Conservation (phyloP, 306 rosid genomes). For the Oxytropis ochrocephala region DNA sequence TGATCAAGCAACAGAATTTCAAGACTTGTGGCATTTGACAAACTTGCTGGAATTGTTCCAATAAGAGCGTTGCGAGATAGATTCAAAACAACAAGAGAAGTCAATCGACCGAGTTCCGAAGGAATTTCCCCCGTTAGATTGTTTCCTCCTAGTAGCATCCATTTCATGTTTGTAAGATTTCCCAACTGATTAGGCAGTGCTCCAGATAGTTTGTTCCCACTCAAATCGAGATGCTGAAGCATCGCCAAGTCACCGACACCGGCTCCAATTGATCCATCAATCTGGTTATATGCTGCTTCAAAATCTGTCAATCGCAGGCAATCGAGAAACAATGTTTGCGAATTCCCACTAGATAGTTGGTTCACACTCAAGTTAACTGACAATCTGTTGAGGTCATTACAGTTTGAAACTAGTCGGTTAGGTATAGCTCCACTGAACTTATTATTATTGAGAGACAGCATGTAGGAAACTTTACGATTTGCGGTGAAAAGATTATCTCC, state of each 20-base stretch:
- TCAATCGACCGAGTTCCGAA: constrained; percentile 29
- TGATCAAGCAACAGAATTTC: constrained; percentile 41
- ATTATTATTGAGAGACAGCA: constrained; percentile 44
- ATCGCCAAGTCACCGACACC: constrained; percentile 17
- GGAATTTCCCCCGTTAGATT: constrained; percentile 38
- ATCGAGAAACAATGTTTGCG: constrained; percentile 19
- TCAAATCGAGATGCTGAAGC: constrained; percentile 41
- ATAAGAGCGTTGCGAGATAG: constrained; percentile 37
- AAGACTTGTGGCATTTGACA: constrained; percentile 35
- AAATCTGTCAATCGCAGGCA: constrained; percentile 36
- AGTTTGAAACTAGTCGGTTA: constrained; percentile 33
- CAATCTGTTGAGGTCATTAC: constrained; percentile 36
- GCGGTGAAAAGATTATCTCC: constrained; percentile 20
- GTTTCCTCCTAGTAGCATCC: constrained; percentile 47
- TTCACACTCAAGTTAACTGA: constrained; percentile 54
- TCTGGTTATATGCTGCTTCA: constrained; percentile 39
- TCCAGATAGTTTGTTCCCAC: constrained; percentile 38
- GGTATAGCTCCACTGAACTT: constrained; percentile 46
- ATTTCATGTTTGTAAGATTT: constrained; percentile 35
- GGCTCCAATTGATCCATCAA: constrained; percentile 33
- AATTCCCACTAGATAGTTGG: constrained; percentile 28
- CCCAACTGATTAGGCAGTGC: constrained; percentile 34
- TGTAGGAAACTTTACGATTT: constrained; percentile 29
- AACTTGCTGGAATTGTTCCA: constrained; percentile 32
- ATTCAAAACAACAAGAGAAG: constrained; percentile 37